Conservation (phyloP, 1,284 basidiomycete genomes). For the Butyriboletus appendiculatus region DNA sequence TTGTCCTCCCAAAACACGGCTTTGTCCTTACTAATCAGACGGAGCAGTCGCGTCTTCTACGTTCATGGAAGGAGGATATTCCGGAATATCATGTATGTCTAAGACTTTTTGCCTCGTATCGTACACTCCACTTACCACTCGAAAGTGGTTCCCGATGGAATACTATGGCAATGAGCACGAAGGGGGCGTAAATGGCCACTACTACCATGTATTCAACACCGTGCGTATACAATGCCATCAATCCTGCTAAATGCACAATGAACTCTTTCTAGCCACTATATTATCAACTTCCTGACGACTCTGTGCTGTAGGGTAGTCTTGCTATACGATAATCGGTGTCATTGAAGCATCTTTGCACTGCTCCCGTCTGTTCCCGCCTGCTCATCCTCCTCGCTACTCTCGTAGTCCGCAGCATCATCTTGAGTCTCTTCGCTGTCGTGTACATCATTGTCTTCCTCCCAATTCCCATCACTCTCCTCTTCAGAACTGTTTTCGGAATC, state of each 20-base stretch:
- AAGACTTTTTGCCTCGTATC: not conserved
- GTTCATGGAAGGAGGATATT: constrained; percentile 66
- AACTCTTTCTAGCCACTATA: constrained; percentile 56
- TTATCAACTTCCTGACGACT: constrained; percentile 59
- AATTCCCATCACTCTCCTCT: constrained; percentile 30
- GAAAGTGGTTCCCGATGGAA: constrained; percentile 73
- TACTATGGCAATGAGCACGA: constrained; percentile 57
- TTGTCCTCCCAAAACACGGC: constrained; percentile 67
- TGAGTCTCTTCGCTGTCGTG: constrained; percentile 38
- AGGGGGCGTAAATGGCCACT: constrained; percentile 68
- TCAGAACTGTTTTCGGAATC: constrained; percentile 22
- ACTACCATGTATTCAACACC: constrained; percentile 75
- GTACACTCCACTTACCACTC: not conserved
- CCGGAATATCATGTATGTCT: constrained; percentile 59
- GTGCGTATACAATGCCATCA: constrained; percentile 40
- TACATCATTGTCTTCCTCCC: constrained; percentile 35
- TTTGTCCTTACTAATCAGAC: constrained; percentile 57
- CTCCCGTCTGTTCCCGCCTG: constrained; percentile 7
- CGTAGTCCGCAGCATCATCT: constrained; percentile 29
- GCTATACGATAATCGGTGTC: constrained; percentile 14
- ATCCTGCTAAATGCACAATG: not conserved
- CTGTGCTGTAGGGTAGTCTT: constrained; percentile 41
- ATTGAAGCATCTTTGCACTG: constrained; percentile 12
- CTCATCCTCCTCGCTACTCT: constrained; percentile 24
- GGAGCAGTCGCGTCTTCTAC: constrained; percentile 62